Percentiles rank a stretch among this genome's conserved stretches.
phyloP scores from a whole-genome alignment of 2,329 filamentous ascomycete species.

The Alternaria gaisen region DNA sequence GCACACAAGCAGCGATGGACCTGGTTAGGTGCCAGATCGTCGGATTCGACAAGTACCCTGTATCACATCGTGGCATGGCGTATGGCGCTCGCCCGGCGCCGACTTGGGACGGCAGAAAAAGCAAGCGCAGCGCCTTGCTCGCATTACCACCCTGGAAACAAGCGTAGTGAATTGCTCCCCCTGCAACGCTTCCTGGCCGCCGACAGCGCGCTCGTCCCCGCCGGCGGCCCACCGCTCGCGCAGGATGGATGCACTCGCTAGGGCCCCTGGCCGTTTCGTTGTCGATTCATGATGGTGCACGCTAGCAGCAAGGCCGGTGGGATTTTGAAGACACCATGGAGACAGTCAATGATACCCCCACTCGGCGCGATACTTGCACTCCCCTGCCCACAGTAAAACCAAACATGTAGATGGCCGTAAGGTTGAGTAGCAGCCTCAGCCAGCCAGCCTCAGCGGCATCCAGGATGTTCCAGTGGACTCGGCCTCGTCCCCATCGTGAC shows the following conservation, averaged over 20 bases:
- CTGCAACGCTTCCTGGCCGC: conserved; percentile 29
- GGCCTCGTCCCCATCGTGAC: conserved; percentile 5
- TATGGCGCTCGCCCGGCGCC: conserved; percentile 40
- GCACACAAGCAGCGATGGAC: conserved; percentile 38
- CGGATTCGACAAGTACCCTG: conserved; percentile 51
- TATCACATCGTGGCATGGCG: conserved; percentile 53
- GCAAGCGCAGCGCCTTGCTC: conserved; percentile 32
- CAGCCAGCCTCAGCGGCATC: conserved; percentile 23
- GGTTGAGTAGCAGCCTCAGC: conserved; percentile 26
- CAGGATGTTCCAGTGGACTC: conserved; percentile 12
- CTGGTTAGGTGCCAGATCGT: conserved; percentile 51
- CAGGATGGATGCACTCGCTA: conserved; percentile 31
- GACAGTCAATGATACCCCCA: conserved; percentile 42
- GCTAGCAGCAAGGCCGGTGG: conserved; percentile 26
- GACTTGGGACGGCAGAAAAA: conserved; percentile 43
- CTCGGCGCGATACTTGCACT: conserved; percentile 22
- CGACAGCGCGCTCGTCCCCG: conserved; percentile 28
- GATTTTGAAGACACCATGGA: conserved; percentile 39
- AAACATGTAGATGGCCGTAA: conserved; percentile 25
- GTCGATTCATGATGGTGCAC: conserved; percentile 42
- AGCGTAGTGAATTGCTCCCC: conserved; percentile 29
- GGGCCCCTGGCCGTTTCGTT: conserved; percentile 42
- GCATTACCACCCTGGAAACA: conserved; percentile 36
- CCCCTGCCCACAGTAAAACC: conserved; percentile 36
- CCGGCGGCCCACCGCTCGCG: conserved; percentile 26